Base-by-base conservation (phyloP, 768 basidiomycete species). In the Leucogyrophana mollusca region DNA sequence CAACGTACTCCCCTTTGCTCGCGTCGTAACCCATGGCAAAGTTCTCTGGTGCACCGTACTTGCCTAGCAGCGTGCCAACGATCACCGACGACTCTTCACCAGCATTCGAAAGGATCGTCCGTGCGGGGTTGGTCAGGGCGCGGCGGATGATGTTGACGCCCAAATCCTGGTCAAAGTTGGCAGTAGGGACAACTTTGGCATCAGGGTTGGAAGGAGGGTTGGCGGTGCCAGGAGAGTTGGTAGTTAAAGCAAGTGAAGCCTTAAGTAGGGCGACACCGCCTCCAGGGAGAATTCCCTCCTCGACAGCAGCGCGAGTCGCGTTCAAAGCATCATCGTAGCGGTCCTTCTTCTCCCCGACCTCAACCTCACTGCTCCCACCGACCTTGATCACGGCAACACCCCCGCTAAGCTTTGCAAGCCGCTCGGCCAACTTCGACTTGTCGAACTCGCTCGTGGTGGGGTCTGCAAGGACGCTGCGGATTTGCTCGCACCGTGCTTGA, bases 291-390 rank as follows among this genome's bases (percentile, higher is more conserved):
- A 97, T 96, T 62, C 95, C 95, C 68, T 99, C 94, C 72, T 97
- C 95, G 23, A 98, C 95, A 36, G 95, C 94, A 20, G 95, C 95
- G 33, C 95, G 87, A 4, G 95, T 98, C n/a, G 94, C 94, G 66
- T 96, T 96, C 38, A 97, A 78, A 1, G 94, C 94, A 62, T 95
- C 93, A 56, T 97, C 94, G 61, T 96, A 97, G 30, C 94, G 80
- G 66, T 98, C 95, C 83, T 98, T 96, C 90, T 97, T 98, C 80
- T 98, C 95, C 6, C 94, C 79, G 50, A 98, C 95, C 71, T 97
- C 95, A 42, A 97, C 95, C 68, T 98, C 95, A 43, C 79, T 83
- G 18, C 85, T 73, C 14, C 95, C 95, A 46, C 95, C 95, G 51
- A 97, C 95, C 71, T 92, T 94, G 79, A 97, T 97, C 70, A 98